These are phyloP conservation scores for Triglochin maritima DNA, from an alignment of 106 monocot species.

Conservation along the genomic window DNA sequence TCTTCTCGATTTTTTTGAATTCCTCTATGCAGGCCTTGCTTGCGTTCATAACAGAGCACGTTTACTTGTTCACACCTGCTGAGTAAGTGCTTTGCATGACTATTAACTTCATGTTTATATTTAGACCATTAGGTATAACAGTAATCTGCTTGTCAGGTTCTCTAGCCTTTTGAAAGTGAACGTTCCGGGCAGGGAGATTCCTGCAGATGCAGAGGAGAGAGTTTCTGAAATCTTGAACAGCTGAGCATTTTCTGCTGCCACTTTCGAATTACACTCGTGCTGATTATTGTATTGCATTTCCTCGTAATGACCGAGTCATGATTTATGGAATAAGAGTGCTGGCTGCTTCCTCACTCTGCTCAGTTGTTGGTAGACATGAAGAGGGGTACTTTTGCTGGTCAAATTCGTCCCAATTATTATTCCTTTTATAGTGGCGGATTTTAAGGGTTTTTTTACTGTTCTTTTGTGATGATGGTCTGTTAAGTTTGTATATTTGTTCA, in stretches of 20 bases:
- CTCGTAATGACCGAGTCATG: too few species aligned
- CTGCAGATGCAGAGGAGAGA: constrained; percentile 55
- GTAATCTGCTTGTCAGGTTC: constrained; percentile 34
- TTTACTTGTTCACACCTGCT: constrained; percentile 44
- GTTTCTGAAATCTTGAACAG: constrained; percentile 37
- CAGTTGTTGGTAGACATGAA: too few species aligned
- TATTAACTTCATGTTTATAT: background rate
- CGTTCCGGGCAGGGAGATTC: constrained; percentile 85
- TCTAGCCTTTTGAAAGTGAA: constrained; percentile 54
- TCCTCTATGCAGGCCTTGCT: constrained; percentile 56
- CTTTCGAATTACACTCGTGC: too few species aligned
- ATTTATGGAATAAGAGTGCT: too few species aligned
- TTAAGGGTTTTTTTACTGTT: too few species aligned
- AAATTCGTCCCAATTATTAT: too few species aligned
- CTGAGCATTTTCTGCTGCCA: constrained; percentile 1
- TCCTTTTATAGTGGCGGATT: too few species aligned
- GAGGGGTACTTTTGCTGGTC: too few species aligned
- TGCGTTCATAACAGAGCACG: constrained; percentile 81
- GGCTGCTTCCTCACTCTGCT: too few species aligned
- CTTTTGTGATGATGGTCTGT: background rate
- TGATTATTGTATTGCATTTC: too few species aligned
- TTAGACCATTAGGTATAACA: too few species aligned
- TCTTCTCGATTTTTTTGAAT: background rate
- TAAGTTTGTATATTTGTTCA: constrained; percentile 1
- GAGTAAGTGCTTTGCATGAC: constrained; percentile 41